A percentile compares a stretch with the other conserved stretches of the same genome.
These are phyloP conservation scores for Spergularia azorica DNA, from an alignment of 179 eudicot species.

Conservation along the genomic window DNA sequence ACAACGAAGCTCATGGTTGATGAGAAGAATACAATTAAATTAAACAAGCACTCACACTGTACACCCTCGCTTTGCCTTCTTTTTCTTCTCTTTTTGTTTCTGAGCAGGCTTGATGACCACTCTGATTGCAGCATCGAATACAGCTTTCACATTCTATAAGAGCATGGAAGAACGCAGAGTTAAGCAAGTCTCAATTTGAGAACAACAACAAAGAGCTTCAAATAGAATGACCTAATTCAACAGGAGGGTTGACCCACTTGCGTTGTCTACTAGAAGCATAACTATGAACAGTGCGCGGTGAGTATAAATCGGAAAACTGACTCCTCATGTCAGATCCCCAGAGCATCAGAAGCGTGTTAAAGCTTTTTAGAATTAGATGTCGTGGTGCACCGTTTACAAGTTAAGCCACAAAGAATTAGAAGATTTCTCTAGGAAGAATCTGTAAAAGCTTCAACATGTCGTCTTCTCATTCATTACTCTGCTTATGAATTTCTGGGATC, in stretches of 20 bases:
- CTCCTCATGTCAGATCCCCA: not conserved
- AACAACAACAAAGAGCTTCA: not conserved
- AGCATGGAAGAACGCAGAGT: conserved; percentile 11
- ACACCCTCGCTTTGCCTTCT: conserved; percentile 72
- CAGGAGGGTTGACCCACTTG: not conserved
- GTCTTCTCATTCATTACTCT: not conserved
- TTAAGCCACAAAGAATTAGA: not conserved
- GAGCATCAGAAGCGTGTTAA: too few species aligned
- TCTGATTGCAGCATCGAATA: conserved; percentile 94
- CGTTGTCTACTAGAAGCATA: not conserved
- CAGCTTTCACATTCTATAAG: conserved; percentile 92
- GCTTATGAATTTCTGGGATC: not conserved
- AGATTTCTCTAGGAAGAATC: not conserved
- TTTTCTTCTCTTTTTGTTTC: conserved; percentile 88
- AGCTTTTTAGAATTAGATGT: too few species aligned
- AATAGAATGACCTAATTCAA: not conserved
- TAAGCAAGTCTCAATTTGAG: not conserved
- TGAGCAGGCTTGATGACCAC: conserved; percentile 95
- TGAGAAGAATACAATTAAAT: not conserved
- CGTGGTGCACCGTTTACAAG: too few species aligned
- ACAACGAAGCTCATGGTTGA: not conserved
- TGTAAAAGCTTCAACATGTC: not conserved
- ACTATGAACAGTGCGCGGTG: not conserved
- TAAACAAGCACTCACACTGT: conserved; percentile 46
- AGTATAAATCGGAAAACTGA: not conserved